Percentiles rank a stretch among this genome's conserved stretches.
phyloP scores from a whole-genome alignment of 148 eudicot species.

The Gaultheria prostrata region DNA sequence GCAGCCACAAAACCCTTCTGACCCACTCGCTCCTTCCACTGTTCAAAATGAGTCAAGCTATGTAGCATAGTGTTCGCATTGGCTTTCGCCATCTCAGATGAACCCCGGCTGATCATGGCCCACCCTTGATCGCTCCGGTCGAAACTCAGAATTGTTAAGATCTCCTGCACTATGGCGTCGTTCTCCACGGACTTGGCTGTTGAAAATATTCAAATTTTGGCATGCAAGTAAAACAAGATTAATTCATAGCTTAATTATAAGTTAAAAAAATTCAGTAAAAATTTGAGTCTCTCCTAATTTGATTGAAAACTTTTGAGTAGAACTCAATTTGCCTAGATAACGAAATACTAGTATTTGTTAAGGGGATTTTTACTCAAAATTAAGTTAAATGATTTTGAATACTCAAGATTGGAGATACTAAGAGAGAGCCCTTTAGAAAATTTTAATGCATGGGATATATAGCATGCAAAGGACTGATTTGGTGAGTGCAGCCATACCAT shows the following conservation, averaged over 20 bases:
- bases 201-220: not conserved
- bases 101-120: constrained; percentile 65
- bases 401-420: not conserved
- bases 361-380: too few species aligned
- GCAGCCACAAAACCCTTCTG: constrained; percentile 56
- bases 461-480: too few species aligned
- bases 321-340: too few species aligned
- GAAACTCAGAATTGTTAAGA: constrained; percentile 57
- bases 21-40: constrained; percentile 49
- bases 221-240: too few species aligned
- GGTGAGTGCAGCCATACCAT: too few species aligned
- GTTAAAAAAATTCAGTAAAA: not conserved
- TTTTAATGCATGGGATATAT: too few species aligned
- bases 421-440: not conserved
- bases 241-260: too few species aligned
- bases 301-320: constrained; percentile 13
- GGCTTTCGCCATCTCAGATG: constrained; percentile 48
- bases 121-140: constrained; percentile 76
- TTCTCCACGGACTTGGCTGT: constrained; percentile 20
- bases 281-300: too few species aligned
- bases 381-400: too few species aligned
- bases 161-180: constrained; percentile 40
- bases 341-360: too few species aligned
- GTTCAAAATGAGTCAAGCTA: constrained; percentile 34
- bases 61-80: constrained; percentile 40